These are phyloP conservation scores for Fusarium nanum DNA, from an alignment of 2,329 filamentous ascomycete species.

Conservation along the genomic window DNA sequence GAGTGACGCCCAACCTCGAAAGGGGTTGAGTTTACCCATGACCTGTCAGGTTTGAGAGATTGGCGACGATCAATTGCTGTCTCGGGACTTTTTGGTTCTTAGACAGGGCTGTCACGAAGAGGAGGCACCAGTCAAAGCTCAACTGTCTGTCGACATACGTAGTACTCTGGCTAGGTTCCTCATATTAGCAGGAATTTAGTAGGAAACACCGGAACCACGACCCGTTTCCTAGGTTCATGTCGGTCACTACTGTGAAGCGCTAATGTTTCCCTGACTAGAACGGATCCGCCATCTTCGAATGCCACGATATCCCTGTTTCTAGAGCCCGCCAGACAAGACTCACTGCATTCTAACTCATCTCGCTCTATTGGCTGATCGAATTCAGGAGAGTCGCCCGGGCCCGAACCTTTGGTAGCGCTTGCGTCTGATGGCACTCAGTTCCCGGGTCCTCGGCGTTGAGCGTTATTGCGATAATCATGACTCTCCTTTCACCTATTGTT, in stretches of 20 bases:
- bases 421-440: not conserved
- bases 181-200: not conserved
- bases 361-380: conserved; percentile 24
- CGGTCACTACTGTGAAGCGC: not conserved
- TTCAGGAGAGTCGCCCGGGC: not conserved
- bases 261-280: not conserved
- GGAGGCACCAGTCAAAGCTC: not conserved
- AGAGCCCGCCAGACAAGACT: conserved; percentile 1
- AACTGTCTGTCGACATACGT: not conserved
- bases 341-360: conserved; percentile 24
- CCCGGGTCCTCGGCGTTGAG: not conserved
- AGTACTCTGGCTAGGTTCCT: not conserved
- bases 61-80: conserved; percentile 25
- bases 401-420: not conserved
- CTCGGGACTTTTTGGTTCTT: not conserved
- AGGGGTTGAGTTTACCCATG: not conserved
- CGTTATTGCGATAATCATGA: not conserved
- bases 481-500: not conserved
- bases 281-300: not conserved
- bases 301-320: not conserved
- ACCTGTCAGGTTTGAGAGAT: not conserved
- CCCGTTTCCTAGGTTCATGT: not conserved
- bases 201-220: not conserved
- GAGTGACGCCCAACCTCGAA: not conserved
- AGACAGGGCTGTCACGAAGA: not conserved